Percentiles rank a stretch among this genome's conserved stretches.
These are phyloP conservation scores for Carex myosuroides DNA, from an alignment of 176 grass and related monocot genomes.

Conservation along the genomic window DNA sequence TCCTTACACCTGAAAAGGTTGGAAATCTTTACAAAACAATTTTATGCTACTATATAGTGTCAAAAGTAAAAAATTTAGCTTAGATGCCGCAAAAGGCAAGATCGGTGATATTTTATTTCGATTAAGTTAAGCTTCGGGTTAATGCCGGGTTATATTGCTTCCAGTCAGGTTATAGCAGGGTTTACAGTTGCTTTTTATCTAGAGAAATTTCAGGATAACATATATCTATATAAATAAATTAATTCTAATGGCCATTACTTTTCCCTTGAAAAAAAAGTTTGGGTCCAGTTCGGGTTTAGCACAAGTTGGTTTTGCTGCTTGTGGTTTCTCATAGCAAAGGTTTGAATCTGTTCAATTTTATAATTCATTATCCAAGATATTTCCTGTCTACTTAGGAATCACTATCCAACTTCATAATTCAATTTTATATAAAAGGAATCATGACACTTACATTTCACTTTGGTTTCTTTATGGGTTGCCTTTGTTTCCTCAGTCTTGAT, in stretches of 20 bases:
- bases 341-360: background rate
- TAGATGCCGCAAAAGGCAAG: background rate
- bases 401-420: too few species aligned
- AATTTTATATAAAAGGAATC: background rate
- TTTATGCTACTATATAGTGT: background rate
- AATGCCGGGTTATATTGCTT: slow-evolving; percentile 14
- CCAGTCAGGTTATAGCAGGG: background rate
- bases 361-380: background rate
- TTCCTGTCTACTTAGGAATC: background rate
- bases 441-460: slow-evolving; percentile 58
- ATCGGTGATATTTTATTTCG: background rate
- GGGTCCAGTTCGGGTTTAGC: background rate
- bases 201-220: background rate
- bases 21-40: background rate
- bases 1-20: slow-evolving; percentile 10
- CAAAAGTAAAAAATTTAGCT: background rate
- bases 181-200: background rate
- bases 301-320: background rate
- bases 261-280: background rate
- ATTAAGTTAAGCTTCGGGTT: background rate
- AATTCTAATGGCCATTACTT: background rate
- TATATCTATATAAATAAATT: background rate
- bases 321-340: background rate
- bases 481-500: slow-evolving; percentile 38
- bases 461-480: slow-evolving; percentile 38